Conservation (phyloP, 2,329 filamentous ascomycete genomes). For the Neopestalotiopsis rosae region DNA sequence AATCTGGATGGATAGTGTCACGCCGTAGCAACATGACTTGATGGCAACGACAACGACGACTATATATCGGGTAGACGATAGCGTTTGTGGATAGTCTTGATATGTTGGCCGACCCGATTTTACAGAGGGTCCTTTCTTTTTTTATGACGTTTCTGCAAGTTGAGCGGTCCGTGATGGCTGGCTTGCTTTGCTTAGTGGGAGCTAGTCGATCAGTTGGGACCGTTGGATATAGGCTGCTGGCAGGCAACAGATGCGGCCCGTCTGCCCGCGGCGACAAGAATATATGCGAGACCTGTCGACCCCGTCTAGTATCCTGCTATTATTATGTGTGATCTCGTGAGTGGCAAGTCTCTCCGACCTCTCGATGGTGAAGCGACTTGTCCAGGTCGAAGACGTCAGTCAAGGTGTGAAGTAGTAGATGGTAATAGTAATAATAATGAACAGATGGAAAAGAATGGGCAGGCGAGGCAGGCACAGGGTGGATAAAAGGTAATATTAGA, state of each 20-base stretch:
- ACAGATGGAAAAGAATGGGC: neutral
- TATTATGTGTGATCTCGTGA: neutral
- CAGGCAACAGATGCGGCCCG: neutral
- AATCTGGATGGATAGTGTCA: neutral
- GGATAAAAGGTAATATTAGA: constrained; percentile 17
- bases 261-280: neutral
- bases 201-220: constrained; percentile 13
- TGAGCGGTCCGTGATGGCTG: constrained; percentile 29
- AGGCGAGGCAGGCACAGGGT: constrained; percentile 5
- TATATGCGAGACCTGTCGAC: neutral
- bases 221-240: constrained; percentile 30
- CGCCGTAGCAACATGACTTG: neutral
- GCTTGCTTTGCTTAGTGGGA: constrained; percentile 24
- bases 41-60: neutral
- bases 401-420: neutral
- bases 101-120: neutral
- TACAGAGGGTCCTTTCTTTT: neutral
- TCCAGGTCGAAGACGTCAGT: constrained; percentile 7
- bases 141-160: constrained; percentile 31
- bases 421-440: constrained; percentile 4
- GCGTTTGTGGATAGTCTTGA: neutral
- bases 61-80: neutral
- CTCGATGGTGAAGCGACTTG: constrained; percentile 22
- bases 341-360: constrained; percentile 6
- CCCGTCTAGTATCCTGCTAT: neutral